phyloP scores from a whole-genome alignment of 192 early-diverging fungal genomes.

The Bifiguratus adelaidae region DNA sequence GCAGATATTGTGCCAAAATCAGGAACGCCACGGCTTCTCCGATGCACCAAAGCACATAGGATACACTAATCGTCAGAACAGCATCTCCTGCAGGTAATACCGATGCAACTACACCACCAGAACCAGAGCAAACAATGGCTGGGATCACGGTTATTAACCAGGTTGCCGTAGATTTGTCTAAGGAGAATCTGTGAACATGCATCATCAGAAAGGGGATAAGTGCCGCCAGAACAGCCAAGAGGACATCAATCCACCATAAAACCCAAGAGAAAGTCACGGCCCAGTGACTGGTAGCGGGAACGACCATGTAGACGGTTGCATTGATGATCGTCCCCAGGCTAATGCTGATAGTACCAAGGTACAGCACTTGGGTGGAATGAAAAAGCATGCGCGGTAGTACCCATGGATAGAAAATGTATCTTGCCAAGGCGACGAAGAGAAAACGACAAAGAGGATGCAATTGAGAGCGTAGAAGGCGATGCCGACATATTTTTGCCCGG shows the following conservation, averaged over 20 bases:
- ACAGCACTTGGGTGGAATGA: slow-evolving; percentile 34
- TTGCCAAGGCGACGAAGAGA: slow-evolving; percentile 15
- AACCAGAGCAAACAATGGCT: slow-evolving; percentile 28
- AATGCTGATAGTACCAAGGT: slow-evolving; percentile 40
- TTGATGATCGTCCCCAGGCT: slow-evolving; percentile 28
- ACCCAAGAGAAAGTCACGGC: slow-evolving; percentile 21
- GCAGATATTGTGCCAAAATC: slow-evolving; percentile 32
- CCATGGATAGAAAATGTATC: slow-evolving; percentile 27
- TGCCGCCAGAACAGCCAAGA: slow-evolving; percentile 18
- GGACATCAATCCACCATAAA: slow-evolving; percentile 31
- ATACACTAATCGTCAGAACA: slow-evolving; percentile 16
- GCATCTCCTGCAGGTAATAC: too few relatives aligned
- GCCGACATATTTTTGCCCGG: slow-evolving; percentile 23
- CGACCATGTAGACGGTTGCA: slow-evolving; percentile 10
- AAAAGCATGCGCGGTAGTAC: slow-evolving; percentile 24
- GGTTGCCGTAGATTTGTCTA: slow-evolving; percentile 28
- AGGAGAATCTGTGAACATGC: slow-evolving; percentile 23
- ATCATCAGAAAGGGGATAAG: slow-evolving; percentile 27
- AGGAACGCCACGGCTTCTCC: slow-evolving; percentile 27
- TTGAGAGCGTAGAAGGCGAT: slow-evolving; percentile 26
- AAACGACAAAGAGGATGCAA: slow-evolving; percentile 18
- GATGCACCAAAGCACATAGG: slow-evolving; percentile 35
- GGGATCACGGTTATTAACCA: slow-evolving; percentile 38
- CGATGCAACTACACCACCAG: slow-evolving; percentile 21
- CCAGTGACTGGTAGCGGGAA: slow-evolving; percentile 15